Base-by-base conservation (phyloP, 2,329 filamentous ascomycete species). In the Madurella mycetomatis region DNA sequence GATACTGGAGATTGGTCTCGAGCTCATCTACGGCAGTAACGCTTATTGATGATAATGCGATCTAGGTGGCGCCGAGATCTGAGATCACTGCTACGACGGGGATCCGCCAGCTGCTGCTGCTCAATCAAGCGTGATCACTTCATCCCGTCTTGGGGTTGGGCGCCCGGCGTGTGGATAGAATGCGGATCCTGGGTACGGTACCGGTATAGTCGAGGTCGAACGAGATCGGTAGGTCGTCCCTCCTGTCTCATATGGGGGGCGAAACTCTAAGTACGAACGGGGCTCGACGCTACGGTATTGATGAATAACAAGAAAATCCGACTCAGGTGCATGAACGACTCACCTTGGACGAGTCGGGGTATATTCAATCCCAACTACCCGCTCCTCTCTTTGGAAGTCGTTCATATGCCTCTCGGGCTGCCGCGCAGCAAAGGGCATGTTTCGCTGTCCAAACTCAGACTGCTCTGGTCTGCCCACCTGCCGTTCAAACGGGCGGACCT, bases 281-380 rank as follows among this genome's bases (percentile, higher is more conserved):
- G 16, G 12, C 37, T 49, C 49, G 11, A 49, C 5, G 13, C 51
- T 59, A n/a, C 40, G 12, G 11, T 11, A 4, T 31, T 32, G 32
- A 18, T 51, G 46, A 53, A 39, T 41, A 48, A 37, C 15, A 13
- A 25, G 25, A 25, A 25, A 2, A 37, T 37, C 12, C 17, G n/a
- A 4, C 8, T 18, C 16, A 16, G 34, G 25, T 2, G 18, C 2
- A 12, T 1, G 25, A 32, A 13, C 4, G 17, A 50, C 46, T 58
- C 52, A 61, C 62, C 47, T 44, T 42, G 54, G 45, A 19, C 39
- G 43, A n/a, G 46, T 37, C 2, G 53, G 55, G 9, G 57, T 41
- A 41, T 63, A 62, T 52, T 63, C 62, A 25, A 62, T 55, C 2
- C 60, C 60, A 19, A 63, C 60, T 32, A 64, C 58, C n/a, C 60